Evolutionary conservation across 306 rosid species (phyloP).

Genomic region (Cicer chorassanicum): DNA sequence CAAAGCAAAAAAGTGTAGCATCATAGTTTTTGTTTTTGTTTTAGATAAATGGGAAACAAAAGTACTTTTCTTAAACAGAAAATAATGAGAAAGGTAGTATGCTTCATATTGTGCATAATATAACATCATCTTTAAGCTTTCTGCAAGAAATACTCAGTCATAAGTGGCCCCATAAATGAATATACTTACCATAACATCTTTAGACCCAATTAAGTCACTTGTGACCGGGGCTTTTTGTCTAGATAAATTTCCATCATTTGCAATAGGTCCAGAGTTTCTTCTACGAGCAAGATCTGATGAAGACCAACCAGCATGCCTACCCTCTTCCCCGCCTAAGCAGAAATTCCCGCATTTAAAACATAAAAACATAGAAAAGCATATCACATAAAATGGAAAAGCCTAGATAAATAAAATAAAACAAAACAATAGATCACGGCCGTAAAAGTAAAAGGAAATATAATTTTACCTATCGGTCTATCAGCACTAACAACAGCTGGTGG

Average conservation of each 20-base stretch:
- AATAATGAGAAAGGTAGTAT: neutral
- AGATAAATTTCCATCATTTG: conserved; percentile 60
- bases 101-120: conserved; percentile 11
- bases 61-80: neutral
- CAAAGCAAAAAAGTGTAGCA: neutral
- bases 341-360: conserved; percentile 34
- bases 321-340: conserved; percentile 78
- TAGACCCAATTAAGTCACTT: conserved; percentile 64
- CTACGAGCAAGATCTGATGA: conserved; percentile 79
- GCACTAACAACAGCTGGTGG: conserved; percentile 73
- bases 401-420: too few species aligned
- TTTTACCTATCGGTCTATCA: conserved; percentile 73
- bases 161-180: conserved; percentile 15
- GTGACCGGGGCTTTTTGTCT: conserved; percentile 69
- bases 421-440: conserved; percentile 6
- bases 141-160: conserved; percentile 27
- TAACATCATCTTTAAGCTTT: conserved; percentile 25
- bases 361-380: neutral
- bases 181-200: conserved; percentile 66
- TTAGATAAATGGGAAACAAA: conserved; percentile 13
- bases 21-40: neutral
- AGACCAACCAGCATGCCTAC: conserved; percentile 73
- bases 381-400: too few species aligned
- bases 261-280: conserved; percentile 79
- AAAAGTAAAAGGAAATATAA: conserved; percentile 18